A percentile compares a stretch with the other conserved stretches of the same genome.
Evolutionary conservation across 2,329 filamentous ascomycete genomes (phyloP).

Genomic region (Colletotrichum theobromicola): DNA sequence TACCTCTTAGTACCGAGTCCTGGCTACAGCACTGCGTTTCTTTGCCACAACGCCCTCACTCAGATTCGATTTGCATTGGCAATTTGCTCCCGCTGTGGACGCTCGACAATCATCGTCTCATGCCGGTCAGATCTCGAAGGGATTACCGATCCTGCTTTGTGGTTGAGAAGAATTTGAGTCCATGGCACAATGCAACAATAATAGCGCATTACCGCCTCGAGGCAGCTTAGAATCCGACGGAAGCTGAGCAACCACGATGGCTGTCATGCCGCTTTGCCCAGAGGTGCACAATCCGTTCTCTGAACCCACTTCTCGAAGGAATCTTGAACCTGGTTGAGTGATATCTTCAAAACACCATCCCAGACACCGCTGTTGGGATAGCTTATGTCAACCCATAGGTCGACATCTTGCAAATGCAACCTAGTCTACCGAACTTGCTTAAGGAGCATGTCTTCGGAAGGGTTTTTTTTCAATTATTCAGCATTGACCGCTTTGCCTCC

Average conservation of each 20-base stretch:
- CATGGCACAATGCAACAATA: neutral
- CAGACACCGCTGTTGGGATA: neutral
- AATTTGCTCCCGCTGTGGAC: too few relatives aligned
- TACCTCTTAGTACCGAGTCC: neutral
- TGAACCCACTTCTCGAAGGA: neutral
- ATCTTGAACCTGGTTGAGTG: neutral
- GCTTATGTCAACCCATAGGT: neutral
- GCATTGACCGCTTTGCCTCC: too few relatives aligned
- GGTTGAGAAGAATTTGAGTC: neutral
- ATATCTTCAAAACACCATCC: neutral
- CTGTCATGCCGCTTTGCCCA: neutral
- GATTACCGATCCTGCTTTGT: neutral
- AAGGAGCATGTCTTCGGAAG: neutral
- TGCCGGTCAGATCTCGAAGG: neutral
- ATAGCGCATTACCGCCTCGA: too few relatives aligned
- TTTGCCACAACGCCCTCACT: slow-evolving; percentile 3
- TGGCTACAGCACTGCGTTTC: neutral
- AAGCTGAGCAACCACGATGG: neutral
- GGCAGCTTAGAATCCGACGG: neutral
- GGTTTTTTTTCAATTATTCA: too few relatives aligned
- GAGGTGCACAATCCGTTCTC: neutral
- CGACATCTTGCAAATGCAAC: neutral
- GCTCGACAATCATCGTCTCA: too few relatives aligned
- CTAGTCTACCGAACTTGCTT: neutral
- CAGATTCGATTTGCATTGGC: neutral